Evolutionary conservation across 805 yeast genomes (phyloP), one percentile per base, ranked within the genome.

Genomic region (Teunomyces kruisii): DNA sequence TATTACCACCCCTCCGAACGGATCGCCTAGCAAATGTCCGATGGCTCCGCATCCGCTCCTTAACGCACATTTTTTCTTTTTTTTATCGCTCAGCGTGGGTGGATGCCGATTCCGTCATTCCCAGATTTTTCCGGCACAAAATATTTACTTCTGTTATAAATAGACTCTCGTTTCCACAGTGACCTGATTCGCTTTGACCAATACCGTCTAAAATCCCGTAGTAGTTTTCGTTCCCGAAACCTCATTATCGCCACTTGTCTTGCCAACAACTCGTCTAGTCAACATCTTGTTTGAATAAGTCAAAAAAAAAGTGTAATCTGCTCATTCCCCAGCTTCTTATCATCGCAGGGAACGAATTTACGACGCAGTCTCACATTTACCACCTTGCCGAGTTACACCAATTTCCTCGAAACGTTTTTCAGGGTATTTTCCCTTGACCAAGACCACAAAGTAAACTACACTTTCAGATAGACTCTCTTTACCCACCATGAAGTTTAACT

Each of bases 21-120:
- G n/a, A n/a, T n/a, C n/a, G 22, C 22, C 22, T 19, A 37, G 14
- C 24, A 14, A 26, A 37, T 13, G 29, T 9, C 12, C 31, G n/a
- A 13, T 15, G 10, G 6, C 24, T 5, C 16, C 22, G 16, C 22
- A 14, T 5, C 16, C 22, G 16, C 22, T 33, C 31, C 31, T 29
- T 12, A 4, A 12, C 28, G 28, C 32, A 39, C 39, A 19, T 17
- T 35, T 39, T 30, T 39, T 28, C 30, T 28, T 39, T 30, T 38
- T 27, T 28, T 37, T 26, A 10, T 24, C 17, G 6, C 29, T 13
- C 10, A 12, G 8, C 40, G 13, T 24, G 8, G 19, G 7, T n/a
- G n/a, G 12, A 16, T 7, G 40, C 30, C 40, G 30, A 24, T 24
- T 37, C 17, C 40, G 27, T 29, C 40, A 29, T 26, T 37, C 30